Percentiles rank a stretch among this genome's conserved stretches.
Conservation (phyloP, 139 green algal genomes). For the Chlamydomonas urium region DNA sequence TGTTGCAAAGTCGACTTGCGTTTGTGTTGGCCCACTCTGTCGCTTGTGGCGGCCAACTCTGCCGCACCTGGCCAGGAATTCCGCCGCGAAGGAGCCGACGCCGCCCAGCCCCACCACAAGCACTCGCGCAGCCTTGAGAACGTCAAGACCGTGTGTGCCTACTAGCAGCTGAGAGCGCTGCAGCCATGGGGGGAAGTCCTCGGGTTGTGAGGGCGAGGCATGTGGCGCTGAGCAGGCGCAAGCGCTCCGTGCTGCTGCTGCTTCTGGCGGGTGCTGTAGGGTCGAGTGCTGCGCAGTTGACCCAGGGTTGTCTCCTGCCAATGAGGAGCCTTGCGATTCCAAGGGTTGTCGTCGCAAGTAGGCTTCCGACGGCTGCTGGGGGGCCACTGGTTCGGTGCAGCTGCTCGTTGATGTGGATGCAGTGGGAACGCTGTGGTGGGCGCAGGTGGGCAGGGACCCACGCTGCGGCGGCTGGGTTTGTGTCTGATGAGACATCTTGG, state of each 20-base stretch:
- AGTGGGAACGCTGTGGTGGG: too few relatives aligned
- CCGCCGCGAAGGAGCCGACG: conserved; percentile 49
- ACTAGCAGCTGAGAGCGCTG: conserved; percentile 39
- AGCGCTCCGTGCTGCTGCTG: neutral
- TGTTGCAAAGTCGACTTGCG: too few relatives aligned
- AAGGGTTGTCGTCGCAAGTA: too few relatives aligned
- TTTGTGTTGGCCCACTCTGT: too few relatives aligned
- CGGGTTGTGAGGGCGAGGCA: neutral
- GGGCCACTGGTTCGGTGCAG: too few relatives aligned
- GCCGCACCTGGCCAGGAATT: conserved; percentile 40
- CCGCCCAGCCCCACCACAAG: conserved; percentile 57
- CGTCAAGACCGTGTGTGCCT: conserved; percentile 17
- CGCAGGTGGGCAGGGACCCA: too few relatives aligned
- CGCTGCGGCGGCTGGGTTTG: too few relatives aligned
- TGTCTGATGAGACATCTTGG: too few relatives aligned
- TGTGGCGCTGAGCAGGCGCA: neutral
- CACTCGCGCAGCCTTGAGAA: conserved; percentile 34
- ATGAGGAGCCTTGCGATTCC: too few relatives aligned
- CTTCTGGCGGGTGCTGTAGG: neutral
- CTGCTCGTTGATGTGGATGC: too few relatives aligned
- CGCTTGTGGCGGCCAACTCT: conserved; percentile 10
- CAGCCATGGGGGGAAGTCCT: neutral
- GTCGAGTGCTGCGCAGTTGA: too few relatives aligned
- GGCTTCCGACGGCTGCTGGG: too few relatives aligned
- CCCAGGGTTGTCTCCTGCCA: neutral